These are phyloP conservation scores for Fusarium buxicola DNA, from an alignment of 2,329 filamentous ascomycete genomes.

Conservation along the genomic window DNA sequence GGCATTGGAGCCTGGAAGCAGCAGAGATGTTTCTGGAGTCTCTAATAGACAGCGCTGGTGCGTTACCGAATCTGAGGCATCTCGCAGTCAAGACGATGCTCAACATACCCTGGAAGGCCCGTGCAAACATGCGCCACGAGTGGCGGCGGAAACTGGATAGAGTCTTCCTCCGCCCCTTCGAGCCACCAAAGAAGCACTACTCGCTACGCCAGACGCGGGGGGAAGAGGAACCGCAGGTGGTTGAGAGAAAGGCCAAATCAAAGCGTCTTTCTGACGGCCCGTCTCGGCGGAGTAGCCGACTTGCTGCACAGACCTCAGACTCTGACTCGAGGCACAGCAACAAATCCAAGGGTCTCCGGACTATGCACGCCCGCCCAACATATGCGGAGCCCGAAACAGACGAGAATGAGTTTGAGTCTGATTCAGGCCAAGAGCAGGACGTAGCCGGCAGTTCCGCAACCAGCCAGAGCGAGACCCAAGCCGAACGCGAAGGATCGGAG, in stretches of 20 bases:
- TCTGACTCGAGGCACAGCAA: slow-evolving; percentile 40
- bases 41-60: slow-evolving; percentile 76
- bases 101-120: slow-evolving; percentile 83
- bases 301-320: slow-evolving; percentile 47
- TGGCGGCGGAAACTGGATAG: slow-evolving; percentile 79
- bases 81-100: slow-evolving; percentile 82
- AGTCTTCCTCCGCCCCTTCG: slow-evolving; percentile 69
- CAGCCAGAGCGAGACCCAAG: slow-evolving; percentile 19
- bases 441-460: slow-evolving; percentile 4
- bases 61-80: slow-evolving; percentile 74
- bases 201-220: slow-evolving; percentile 37
- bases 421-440: slow-evolving; percentile 33
- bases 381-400: slow-evolving; percentile 62
- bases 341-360: slow-evolving; percentile 31
- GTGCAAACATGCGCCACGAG: slow-evolving; percentile 80
- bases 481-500: slow-evolving; percentile 15
- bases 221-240: slow-evolving; percentile 2
- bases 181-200: slow-evolving; percentile 52
- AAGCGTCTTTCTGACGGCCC: slow-evolving; percentile 38
- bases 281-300: slow-evolving; percentile 54
- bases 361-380: slow-evolving; percentile 41
- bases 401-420: slow-evolving; percentile 55
- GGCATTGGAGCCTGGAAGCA: slow-evolving; percentile 76
- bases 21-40: slow-evolving; percentile 85
- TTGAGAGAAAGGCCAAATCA: slow-evolving; percentile 34